These are phyloP conservation scores for Apiospora marii DNA, from an alignment of 2,329 filamentous ascomycete genomes.

Conservation along the genomic window DNA sequence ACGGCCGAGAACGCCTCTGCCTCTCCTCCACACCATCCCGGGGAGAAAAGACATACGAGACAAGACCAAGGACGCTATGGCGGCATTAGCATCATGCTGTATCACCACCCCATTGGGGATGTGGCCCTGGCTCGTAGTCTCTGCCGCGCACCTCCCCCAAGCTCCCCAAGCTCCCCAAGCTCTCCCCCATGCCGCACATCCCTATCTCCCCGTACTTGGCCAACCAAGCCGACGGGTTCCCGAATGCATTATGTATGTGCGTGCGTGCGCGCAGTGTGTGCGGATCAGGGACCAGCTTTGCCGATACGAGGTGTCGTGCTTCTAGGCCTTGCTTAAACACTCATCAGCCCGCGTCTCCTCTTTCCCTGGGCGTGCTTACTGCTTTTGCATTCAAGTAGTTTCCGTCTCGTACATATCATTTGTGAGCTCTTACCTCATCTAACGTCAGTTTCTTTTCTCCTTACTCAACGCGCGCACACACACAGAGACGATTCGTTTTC, in stretches of 20 bases:
- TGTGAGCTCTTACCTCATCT: constrained; percentile 12
- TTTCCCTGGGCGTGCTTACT: background rate
- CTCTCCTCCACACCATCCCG: background rate
- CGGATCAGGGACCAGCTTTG: background rate
- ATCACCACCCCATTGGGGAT: background rate
- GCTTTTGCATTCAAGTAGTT: background rate
- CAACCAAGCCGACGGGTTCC: constrained; percentile 3
- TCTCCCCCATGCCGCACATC: background rate
- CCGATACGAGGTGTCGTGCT: constrained; percentile 17
- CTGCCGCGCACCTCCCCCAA: background rate
- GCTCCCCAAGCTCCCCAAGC: background rate
- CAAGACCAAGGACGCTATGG: background rate
- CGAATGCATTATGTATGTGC: background rate
- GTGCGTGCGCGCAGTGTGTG: background rate
- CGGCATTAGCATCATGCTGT: constrained; percentile 19
- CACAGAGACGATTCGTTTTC: background rate
- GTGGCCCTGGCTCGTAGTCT: background rate
- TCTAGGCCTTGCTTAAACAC: background rate
- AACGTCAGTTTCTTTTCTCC: background rate
- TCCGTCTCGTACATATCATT: background rate
- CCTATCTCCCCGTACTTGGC: constrained; percentile 9
- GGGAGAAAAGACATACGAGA: background rate
- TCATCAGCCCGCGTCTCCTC: background rate
- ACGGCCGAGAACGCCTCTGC: constrained; percentile 6
- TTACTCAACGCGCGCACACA: background rate